Percentiles rank a stretch among this genome's conserved stretches.
These are phyloP conservation scores for Rhexocercosporidium sp. DNA, from an alignment of 2,329 filamentous ascomycete genomes.

Conservation along the genomic window DNA sequence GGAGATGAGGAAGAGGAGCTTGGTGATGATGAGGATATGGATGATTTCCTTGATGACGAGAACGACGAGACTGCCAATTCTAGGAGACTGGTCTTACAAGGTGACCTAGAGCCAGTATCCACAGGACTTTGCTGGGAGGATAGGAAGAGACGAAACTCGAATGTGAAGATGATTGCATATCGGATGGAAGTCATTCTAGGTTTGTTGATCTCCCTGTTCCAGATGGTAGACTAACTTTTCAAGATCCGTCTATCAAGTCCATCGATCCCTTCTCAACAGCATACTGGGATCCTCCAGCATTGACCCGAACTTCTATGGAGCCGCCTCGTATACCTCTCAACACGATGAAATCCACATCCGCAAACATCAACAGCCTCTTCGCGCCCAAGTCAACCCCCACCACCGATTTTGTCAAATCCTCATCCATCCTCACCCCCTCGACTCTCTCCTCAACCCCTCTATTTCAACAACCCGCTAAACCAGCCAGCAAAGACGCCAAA, in stretches of 20 bases:
- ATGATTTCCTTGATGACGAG: constrained; percentile 69
- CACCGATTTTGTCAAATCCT: constrained; percentile 10
- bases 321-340: constrained; percentile 44
- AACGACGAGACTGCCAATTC: constrained; percentile 62
- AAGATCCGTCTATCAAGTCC: constrained; percentile 49
- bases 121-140: constrained; percentile 88
- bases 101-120: constrained; percentile 75
- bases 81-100: constrained; percentile 62
- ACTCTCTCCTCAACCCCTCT: background rate
- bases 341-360: constrained; percentile 35
- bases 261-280: constrained; percentile 85
- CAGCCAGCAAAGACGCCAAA: constrained; percentile 27
- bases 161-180: constrained; percentile 61
- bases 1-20: constrained; percentile 73
- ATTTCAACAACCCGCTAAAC: constrained; percentile 4
- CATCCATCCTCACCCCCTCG: constrained; percentile 7
- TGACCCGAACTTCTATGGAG: constrained; percentile 36
- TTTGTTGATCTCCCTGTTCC: constrained; percentile 22
- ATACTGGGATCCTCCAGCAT: constrained; percentile 67
- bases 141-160: constrained; percentile 51
- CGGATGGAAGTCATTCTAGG: constrained; percentile 71
- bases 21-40: constrained; percentile 71
- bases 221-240: constrained; percentile 4
- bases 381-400: constrained; percentile 24
- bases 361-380: constrained; percentile 23